Evolutionary conservation across 352 stramenopile species (phyloP), one percentile per base, ranked within the genome.

Genomic region (Globisporangium cylindrosporum): DNA sequence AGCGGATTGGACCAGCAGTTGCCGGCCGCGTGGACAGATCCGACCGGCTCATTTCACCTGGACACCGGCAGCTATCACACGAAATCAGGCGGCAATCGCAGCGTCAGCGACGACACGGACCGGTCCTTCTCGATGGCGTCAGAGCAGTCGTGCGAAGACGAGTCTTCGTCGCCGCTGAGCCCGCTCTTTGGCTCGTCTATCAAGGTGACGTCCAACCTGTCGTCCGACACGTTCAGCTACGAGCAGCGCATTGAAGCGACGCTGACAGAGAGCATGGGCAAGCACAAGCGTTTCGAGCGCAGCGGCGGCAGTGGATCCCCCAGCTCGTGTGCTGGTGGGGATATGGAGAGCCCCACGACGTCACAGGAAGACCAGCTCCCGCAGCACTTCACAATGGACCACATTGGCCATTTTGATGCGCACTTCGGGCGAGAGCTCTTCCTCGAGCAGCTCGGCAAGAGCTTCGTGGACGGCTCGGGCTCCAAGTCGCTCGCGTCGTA

Each of bases 371-470:
- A 73, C 27, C 62, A 79, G 46, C 27, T 69, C 4, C 59, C 74
- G 5, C 73, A 74, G 59, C 64, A 66, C n/a, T 92, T 92, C 69
- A 87, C 82, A 5, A 86, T 92, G 74, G 72, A 73, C 48, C 76
- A 91, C 72, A 72, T 92, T 32, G 76, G 74, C 18, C 77, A 82
- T 59, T 93, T 93, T 61, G 81, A 90, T 38, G 71, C 75, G 34
- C 80, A 91, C 58, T 90, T 93, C 66, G 86, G 86, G 10, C 82
- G 86, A 27, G 80, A 82, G 22, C 60, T 89, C 51, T 93, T 86
- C 62, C 73, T 93, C n/a, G 79, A 91, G 62, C 74, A 88, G 72
- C 72, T 93, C 55, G 82, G 82, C 10, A 68, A 72, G 20, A 87
- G 73, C 62, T 73, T 92, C 29, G 77, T 90, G 53, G 84, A 92